phyloP scores from a whole-genome alignment of 2,329 filamentous ascomycete species.

The Colletotrichum plurivorum region DNA sequence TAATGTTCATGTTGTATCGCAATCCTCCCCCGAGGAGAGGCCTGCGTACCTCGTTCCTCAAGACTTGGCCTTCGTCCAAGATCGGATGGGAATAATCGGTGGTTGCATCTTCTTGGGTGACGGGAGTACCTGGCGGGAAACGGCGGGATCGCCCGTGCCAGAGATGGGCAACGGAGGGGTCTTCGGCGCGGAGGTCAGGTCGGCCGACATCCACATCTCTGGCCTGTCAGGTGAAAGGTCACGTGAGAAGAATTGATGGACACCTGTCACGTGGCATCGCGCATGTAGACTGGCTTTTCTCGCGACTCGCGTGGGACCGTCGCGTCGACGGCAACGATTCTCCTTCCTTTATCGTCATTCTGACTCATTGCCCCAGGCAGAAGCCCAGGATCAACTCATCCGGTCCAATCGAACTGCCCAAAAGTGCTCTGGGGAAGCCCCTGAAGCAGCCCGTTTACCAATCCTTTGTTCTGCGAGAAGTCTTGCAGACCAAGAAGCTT shows the following conservation, averaged over 20 bases:
- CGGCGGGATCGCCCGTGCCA: constrained; percentile 27
- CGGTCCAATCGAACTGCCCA: neutral
- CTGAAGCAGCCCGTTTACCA: constrained; percentile 9
- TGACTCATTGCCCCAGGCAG: constrained; percentile 33
- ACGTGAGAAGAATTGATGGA: neutral
- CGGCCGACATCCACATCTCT: constrained; percentile 1
- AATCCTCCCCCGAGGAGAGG: neutral
- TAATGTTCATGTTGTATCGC: constrained; percentile 1
- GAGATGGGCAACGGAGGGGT: neutral
- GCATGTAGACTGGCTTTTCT: neutral
- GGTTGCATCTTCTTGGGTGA: constrained; percentile 7
- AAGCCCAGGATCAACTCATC: neutral
- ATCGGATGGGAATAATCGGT: neutral
- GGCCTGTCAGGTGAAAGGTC: neutral
- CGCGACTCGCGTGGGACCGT: neutral
- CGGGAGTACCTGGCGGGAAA: constrained; percentile 31
- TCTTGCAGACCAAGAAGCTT: neutral
- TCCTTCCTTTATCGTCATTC: constrained; percentile 1
- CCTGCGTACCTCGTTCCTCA: neutral
- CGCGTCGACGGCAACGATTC: neutral
- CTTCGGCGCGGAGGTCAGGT: neutral
- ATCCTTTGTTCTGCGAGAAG: constrained; percentile 6
- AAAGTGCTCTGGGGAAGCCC: neutral
- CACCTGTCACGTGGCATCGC: constrained; percentile 19
- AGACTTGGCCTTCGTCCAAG: constrained; percentile 13